Base-by-base conservation (phyloP, 2,329 filamentous ascomycete genomes). In the Botrytis pseudocinerea region DNA sequence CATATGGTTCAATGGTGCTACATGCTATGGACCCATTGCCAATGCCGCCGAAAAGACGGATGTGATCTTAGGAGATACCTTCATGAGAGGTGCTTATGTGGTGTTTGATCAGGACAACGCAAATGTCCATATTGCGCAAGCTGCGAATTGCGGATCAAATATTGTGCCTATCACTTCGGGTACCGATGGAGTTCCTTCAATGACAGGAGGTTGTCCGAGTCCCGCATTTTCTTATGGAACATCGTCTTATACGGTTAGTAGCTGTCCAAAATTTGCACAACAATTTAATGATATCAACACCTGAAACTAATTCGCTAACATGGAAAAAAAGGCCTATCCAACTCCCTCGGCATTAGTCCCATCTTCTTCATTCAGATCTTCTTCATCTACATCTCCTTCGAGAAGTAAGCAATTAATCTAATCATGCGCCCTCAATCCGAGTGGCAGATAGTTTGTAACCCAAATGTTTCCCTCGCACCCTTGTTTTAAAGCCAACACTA, bases 21-120 rank as follows among this genome's bases (percentile, higher is more conserved):
- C 69, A 51, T 71, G 69, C 61, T 63, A 71, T 40, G 73, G 74
- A 22, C 38, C 64, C 1, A 62, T 64, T 5, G 74, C 59, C 48
- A 69, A 69, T 61, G 59, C 70, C 38, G 61, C 61, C 28, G 73
- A 63, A 46, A 63, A 70, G 38, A 70, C 46, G 9, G 61, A 73
- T 65, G 68, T 61, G 14, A 60, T 51, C 35, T 40, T 70, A 51
- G 62, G 46, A 61, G 70, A 77, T 71, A 76, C 73, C 7, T 76
- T 77, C 32, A 66, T 77, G 22, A 64, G 76, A 62, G 61, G 71
- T 22, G 74, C 74, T 28, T 76, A 73, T 54, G 76, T 74, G n/a
- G 76, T 77, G 10, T 77, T 70, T 71, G 76, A 77, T 51, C 76
- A 77, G 57, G 76, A 77, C 44, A 77, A 77, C 35, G 28, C 42